Conservation (phyloP, 2,329 filamentous ascomycete genomes). For the Fusarium foetens region DNA sequence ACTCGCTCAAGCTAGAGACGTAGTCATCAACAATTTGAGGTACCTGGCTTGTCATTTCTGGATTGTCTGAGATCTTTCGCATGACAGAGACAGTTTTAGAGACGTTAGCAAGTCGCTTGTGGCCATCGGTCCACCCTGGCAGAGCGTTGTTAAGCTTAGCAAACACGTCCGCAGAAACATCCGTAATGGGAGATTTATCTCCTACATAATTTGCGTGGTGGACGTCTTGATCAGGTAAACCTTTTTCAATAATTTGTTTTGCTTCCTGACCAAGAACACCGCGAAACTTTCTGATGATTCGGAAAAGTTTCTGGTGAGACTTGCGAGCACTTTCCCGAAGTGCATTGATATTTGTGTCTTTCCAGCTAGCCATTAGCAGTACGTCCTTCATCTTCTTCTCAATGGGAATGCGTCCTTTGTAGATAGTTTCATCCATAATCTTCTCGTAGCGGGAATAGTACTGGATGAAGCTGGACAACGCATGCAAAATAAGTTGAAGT, state of each 20-base stretch:
- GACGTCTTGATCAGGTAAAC: conserved; percentile 63
- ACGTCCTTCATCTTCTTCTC: conserved; percentile 94
- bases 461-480: conserved; percentile 78
- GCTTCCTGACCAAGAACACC: conserved; percentile 80
- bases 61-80: conserved; percentile 67
- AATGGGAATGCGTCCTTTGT: conserved; percentile 74
- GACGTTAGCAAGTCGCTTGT: conserved; percentile 77
- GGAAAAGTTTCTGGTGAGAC: conserved; percentile 92
- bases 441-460: conserved; percentile 79
- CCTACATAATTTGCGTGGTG: conserved; percentile 3
- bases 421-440: conserved; percentile 71
- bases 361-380: conserved; percentile 95
- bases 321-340: conserved; percentile 88
- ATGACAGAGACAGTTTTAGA: conserved; percentile 79
- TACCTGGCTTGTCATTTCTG: conserved; percentile 64
- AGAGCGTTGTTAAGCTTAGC: conserved; percentile 42
- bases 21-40: conserved; percentile 73
- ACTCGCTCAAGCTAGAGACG: conserved; percentile 72
- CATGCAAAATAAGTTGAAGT: conserved; percentile 68
- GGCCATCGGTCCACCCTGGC: conserved; percentile 55
- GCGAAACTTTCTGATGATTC: conserved; percentile 90
- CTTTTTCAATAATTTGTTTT: conserved; percentile 69
- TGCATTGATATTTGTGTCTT: conserved; percentile 93
- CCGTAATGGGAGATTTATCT: not conserved
- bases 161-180: conserved; percentile 31